phyloP scores from a whole-genome alignment of 345 rosid species.

The Schrenkiella parvula region DNA sequence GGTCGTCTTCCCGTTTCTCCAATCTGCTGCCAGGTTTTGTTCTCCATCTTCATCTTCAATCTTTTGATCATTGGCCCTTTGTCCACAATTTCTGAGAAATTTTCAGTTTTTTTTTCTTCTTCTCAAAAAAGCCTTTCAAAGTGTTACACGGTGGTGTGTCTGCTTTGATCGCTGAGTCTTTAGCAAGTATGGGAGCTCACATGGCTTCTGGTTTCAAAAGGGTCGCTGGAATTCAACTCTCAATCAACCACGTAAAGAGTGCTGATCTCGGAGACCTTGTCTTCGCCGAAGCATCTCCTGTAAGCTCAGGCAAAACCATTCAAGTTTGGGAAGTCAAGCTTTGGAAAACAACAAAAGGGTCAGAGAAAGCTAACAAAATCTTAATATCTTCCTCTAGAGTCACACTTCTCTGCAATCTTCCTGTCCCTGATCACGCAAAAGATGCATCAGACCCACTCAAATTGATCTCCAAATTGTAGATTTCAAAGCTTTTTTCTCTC shows the following conservation, averaged over 20 bases:
- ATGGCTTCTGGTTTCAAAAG: constrained; percentile 74
- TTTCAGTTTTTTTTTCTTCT: too few relatives aligned
- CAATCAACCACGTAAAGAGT: constrained; percentile 69
- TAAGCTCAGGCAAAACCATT: constrained; percentile 62
- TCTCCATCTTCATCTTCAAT: not conserved
- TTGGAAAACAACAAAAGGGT: constrained; percentile 48
- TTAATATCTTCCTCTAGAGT: constrained; percentile 64
- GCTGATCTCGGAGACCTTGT: constrained; percentile 72
- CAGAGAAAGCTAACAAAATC: constrained; percentile 33
- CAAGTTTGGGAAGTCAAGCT: constrained; percentile 91
- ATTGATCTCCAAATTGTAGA: constrained; percentile 55
- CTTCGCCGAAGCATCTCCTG: constrained; percentile 64
- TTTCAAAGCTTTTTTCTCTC: not conserved
- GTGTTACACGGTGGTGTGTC: constrained; percentile 95
- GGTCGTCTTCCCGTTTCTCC: constrained; percentile 63
- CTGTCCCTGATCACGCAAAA: constrained; percentile 59
- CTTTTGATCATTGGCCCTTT: not conserved
- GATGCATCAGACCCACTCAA: constrained; percentile 45
- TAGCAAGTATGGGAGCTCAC: constrained; percentile 94
- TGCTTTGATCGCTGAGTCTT: constrained; percentile 76
- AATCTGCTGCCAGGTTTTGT: constrained; percentile 60
- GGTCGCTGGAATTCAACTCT: constrained; percentile 83
- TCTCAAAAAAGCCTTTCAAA: constrained; percentile 71
- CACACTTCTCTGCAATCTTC: constrained; percentile 65
- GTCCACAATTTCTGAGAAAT: not conserved